Conservation (phyloP, 306 rosid species). For the Leucaena leucocephala region DNA sequence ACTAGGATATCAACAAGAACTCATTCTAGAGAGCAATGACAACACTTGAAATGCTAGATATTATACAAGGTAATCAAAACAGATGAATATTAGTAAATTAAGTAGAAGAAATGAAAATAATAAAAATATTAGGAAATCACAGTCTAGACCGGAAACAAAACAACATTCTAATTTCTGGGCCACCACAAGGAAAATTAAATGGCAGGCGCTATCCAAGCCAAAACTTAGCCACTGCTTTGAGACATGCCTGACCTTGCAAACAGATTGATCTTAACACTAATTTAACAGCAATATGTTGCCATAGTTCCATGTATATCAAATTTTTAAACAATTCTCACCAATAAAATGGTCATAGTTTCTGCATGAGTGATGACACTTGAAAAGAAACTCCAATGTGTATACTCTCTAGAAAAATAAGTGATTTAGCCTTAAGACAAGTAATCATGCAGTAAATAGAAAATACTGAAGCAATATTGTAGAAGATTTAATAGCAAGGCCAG, state of each 20-base stretch:
- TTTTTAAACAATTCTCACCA: conserved; percentile 20
- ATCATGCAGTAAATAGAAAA: conserved; percentile 20
- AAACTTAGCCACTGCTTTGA: conserved; percentile 2
- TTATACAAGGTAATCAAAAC: conserved; percentile 7
- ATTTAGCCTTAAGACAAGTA: conserved; percentile 21
- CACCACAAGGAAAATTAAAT: neutral
- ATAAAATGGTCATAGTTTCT: conserved; percentile 5
- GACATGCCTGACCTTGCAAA: conserved; percentile 21
- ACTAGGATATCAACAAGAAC: conserved; percentile 24
- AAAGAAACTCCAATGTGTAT: conserved; percentile 1
- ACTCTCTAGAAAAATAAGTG: neutral
- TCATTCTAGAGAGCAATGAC: conserved; percentile 3
- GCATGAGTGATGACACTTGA: neutral
- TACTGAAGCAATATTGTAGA: neutral
- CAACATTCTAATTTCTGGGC: conserved; percentile 19
- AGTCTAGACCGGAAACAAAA: conserved; percentile 2
- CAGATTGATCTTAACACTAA: conserved; percentile 22
- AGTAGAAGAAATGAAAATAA: conserved; percentile 14
- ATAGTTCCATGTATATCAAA: neutral
- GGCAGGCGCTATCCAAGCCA: neutral
- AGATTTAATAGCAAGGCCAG: conserved; percentile 5
- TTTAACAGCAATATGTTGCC: conserved; percentile 12
- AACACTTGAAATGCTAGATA: conserved; percentile 27
- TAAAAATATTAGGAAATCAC: conserved; percentile 15
- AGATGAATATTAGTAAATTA: neutral